Conservation (phyloP, 2,329 filamentous ascomycete species). For the Microascus cirrosus region DNA sequence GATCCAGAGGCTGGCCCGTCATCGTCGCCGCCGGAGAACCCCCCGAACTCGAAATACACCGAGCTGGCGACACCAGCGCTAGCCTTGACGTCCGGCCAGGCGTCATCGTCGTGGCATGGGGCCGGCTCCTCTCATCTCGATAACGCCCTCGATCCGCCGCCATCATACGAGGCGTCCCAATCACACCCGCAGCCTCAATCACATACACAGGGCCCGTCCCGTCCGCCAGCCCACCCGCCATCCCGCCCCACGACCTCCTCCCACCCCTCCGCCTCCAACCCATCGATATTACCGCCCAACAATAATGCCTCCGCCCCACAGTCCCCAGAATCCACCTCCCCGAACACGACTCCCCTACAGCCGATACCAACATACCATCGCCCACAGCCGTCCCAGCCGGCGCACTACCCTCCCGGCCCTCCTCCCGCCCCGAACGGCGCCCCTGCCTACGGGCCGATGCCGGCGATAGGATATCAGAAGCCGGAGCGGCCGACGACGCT, state of each 20-base stretch:
- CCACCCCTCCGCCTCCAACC: neutral
- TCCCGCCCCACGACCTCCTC: conserved; percentile 1
- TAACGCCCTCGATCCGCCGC: conserved; percentile 2
- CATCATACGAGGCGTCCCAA: conserved; percentile 3
- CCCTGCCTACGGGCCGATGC: conserved; percentile 1
- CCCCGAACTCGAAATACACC: neutral
- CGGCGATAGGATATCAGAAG: conserved; percentile 1
- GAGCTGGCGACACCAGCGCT: conserved; percentile 1
- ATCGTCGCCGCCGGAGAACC: neutral
- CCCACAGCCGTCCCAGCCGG: neutral
- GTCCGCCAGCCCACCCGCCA: too few relatives aligned
- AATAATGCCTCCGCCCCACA: neutral
- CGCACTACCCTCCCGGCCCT: neutral
- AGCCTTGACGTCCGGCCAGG: conserved; percentile 3
- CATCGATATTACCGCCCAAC: neutral
- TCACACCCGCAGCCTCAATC: neutral
- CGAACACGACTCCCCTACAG: neutral
- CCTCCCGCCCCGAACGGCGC: neutral
- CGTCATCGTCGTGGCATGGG: conserved; percentile 1
- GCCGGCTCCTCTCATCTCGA: conserved; percentile 4
- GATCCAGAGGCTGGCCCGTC: neutral
- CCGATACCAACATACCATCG: conserved; percentile 1
- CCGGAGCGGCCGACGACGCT: neutral
- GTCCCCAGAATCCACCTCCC: neutral
- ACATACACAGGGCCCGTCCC: too few relatives aligned